Evolutionary conservation across 345 rosid genomes (phyloP), one percentile per base, ranked within the genome.

Genomic region (Crucihimalaya himalaica): DNA sequence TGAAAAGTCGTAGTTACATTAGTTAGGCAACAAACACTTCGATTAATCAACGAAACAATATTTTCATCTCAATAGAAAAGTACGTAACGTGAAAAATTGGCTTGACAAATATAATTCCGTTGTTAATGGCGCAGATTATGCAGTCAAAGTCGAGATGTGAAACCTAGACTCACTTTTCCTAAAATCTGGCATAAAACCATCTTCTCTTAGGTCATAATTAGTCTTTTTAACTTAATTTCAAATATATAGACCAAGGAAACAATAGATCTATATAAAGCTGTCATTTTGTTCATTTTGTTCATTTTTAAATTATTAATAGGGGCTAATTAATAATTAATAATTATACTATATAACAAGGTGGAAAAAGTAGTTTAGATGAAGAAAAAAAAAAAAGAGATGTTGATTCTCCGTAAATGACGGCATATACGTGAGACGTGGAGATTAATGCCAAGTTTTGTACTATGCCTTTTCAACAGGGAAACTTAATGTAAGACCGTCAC

Each of bases 61-160:
- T 68, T 21, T 45, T 45, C 56, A 31, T 18, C 29, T 60, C 42
- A 71, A 25, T 37, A 12, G 60, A 71, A 53, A 48, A 71, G 46
- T 60, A 35, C 8, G 13, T 4, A 13, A 50, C 42, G 19, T 61
- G 51, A 23, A 37, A 59, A 60, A 18, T 39, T 5, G 31, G 40
- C n/a, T 50, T 27, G 51, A 39, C 52, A 28, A 3, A 20, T 52
- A 6, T 5, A 20, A 63, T 63, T 21, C 70, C 76, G 47, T 63
- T 42, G 34, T 63, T 7, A 20, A 42, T 53, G 70, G 70, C 76
- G 56, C 31, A 32, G 14, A 72, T 29, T 21, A 16, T 35, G 68
- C 20, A 63, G 63, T 53, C 63, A 63, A 63, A 72, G 45, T 20
- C 35, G 56, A 42, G 35, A 71, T 72, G 70, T 72, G 76, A 63